These are phyloP conservation scores for Vitis amurensis DNA, from an alignment of 164 flowering plant genomes.

Conservation along the genomic window DNA sequence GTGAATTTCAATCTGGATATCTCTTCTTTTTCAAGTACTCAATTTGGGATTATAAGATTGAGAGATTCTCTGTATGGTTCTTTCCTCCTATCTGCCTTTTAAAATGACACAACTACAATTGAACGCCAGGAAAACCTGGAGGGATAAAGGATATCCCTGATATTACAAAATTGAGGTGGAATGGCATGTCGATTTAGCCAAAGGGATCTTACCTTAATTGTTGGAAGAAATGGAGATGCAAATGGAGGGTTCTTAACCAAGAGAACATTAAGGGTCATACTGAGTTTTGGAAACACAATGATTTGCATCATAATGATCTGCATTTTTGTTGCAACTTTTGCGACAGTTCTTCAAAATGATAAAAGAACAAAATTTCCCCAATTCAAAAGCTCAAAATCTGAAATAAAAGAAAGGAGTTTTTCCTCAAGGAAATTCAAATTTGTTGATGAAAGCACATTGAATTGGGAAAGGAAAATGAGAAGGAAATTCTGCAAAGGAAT, in stretches of 20 bases:
- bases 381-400: no score
- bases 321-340: no score
- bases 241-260: background rate
- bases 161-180: no score
- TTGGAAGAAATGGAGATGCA: background rate
- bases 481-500: no score
- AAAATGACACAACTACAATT: background rate
- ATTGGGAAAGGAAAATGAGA: no score
- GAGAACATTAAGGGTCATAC: background rate
- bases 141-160: background rate
- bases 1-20: constrained; percentile 21
- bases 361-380: no score
- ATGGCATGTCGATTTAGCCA: background rate
- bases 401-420: no score
- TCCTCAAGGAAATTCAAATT: no score
- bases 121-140: background rate
- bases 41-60: background rate
- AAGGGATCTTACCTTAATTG: background rate
- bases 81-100: background rate
- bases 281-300: no score
- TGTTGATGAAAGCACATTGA: no score
- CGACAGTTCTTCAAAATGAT: no score
- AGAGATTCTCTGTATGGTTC: background rate
- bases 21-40: background rate
- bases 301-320: no score